Evolutionary conservation across 768 basidiomycete genomes (phyloP), one percentile per base, ranked within the genome.

Genomic region (Chalciporus chontae): DNA sequence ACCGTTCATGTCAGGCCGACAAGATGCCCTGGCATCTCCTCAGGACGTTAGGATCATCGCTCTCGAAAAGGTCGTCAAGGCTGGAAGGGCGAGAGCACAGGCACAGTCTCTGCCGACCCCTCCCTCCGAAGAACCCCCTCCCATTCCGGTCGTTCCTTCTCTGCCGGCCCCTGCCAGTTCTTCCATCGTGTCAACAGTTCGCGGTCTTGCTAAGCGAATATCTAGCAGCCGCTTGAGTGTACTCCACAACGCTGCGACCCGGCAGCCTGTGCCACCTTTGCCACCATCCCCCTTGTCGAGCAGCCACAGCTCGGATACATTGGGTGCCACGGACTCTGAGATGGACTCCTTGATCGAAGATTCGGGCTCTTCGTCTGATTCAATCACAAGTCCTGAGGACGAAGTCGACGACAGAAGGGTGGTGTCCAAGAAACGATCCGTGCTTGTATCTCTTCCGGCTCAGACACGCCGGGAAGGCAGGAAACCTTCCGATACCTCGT

Each of bases 321-420:
- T 71, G 40, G 78, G 73, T 29, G 70, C 74, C 23, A 72, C 72
- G 4, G 73, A 73, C 31, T 84, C 84, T 3, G 85, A 85, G 44
- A 71, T 82, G 59, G 79, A 76, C 49, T 84, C 81, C 23, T 68
- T 85, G 40, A 77, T 77, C n/a, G 83, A 85, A 52, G 81, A 85
- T 54, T 77, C 74, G 18, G 78, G 76, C 23, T 83, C 81, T 11
- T 81, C 80, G 26, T 67, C 62, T 11, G 80, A 77, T 36, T 83
- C 76, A 51, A 56, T 64, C 42, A 74, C 73, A 37, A 80, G 76
- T 50, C 79, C 80, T 18, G 80, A 80, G 40, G 65, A 73, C 5
- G 71, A 73, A 27, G 69, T 71, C 42, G 69, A 57, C 32, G 49
- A 57, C 24, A 40, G 56, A 34, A 64, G 63, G 44, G 29, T 52